Percentiles rank a stretch among this genome's conserved stretches.
These are phyloP conservation scores for Fusarium haematococcum DNA, from an alignment of 2,329 filamentous ascomycete species.

Conservation along the genomic window DNA sequence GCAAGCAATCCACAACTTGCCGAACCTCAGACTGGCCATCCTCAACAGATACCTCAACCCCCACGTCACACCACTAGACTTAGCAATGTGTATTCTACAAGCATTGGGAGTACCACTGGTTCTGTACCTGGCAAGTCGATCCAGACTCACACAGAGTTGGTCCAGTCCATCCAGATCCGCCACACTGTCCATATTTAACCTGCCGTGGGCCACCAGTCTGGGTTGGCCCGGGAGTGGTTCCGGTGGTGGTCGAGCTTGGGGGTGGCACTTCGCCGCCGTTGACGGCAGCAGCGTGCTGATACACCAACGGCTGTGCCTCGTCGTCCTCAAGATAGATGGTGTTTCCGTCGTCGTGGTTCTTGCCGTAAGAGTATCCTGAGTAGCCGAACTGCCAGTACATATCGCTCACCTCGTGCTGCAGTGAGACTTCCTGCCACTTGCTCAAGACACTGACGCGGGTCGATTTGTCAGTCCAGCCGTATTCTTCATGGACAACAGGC, in stretches of 20 bases:
- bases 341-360: constrained; percentile 67
- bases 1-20: no score
- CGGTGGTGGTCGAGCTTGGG: not conserved
- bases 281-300: constrained; percentile 57
- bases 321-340: constrained; percentile 66
- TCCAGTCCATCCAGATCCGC: constrained; percentile 29
- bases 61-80: no score
- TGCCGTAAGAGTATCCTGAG: constrained; percentile 62
- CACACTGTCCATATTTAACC: constrained; percentile 25
- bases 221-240: constrained; percentile 12
- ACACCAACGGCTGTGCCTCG: constrained; percentile 58
- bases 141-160: constrained; percentile 15
- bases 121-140: constrained; percentile 27
- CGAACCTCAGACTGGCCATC: no score
- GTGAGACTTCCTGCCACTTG: constrained; percentile 62
- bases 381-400: constrained; percentile 69
- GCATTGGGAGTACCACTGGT: constrained; percentile 36
- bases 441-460: constrained; percentile 59
- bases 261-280: constrained; percentile 37
- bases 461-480: constrained; percentile 56
- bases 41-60: no score
- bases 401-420: constrained; percentile 62
- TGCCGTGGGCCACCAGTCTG: constrained; percentile 14
- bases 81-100: not conserved
- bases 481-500: constrained; percentile 58